Conservation (phyloP, 306 rosid species). For the Psophocarpus tetragonolobus region DNA sequence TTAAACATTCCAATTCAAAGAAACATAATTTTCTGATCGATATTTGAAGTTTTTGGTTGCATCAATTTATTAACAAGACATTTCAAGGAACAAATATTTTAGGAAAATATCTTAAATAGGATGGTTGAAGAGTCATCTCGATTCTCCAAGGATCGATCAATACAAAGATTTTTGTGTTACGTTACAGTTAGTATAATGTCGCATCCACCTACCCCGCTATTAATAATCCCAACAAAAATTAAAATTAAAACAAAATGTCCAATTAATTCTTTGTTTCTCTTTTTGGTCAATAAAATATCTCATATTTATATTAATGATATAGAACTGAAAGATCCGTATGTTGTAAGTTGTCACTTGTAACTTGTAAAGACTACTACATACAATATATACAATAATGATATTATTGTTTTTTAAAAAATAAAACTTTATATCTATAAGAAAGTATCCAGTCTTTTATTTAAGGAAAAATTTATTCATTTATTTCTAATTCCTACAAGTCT, state of each 20-base stretch:
- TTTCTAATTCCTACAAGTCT: too few relatives aligned
- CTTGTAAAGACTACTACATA: too few relatives aligned
- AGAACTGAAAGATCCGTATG: not conserved
- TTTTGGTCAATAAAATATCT: not conserved
- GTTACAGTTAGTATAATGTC: not conserved
- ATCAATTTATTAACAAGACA: not conserved
- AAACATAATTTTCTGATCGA: not conserved
- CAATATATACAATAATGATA: too few relatives aligned
- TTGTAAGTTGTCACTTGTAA: too few relatives aligned
- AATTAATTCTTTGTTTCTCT: not conserved
- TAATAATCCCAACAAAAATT: not conserved
- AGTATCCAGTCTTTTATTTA: not conserved
- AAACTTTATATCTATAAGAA: too few relatives aligned
- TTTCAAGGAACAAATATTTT: not conserved
- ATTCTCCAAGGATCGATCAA: not conserved
- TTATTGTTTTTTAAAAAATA: too few relatives aligned
- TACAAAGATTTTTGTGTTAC: not conserved
- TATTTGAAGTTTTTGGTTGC: not conserved
- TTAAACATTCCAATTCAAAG: not conserved
- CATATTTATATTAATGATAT: constrained; percentile 1
- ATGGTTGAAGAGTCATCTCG: not conserved
- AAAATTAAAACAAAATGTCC: not conserved
- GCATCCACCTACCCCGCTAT: not conserved
- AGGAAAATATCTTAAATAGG: not conserved
- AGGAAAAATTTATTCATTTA: too few relatives aligned